Percentiles rank a stretch among this genome's conserved stretches.
Evolutionary conservation across 1,284 basidiomycete species (phyloP).

Genomic region (Melampsora americana): DNA sequence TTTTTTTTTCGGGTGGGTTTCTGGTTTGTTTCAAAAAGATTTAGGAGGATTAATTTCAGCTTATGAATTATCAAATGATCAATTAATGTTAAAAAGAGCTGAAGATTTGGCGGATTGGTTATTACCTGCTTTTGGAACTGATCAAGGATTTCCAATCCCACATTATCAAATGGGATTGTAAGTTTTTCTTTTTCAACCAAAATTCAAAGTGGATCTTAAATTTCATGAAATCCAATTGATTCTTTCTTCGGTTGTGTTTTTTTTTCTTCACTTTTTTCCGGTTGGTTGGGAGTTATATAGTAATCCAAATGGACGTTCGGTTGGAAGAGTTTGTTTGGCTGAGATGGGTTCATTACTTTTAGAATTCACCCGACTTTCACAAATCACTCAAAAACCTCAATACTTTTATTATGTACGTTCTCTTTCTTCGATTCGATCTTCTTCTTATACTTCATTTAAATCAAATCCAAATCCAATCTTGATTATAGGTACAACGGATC

Average conservation of each 20-base stretch:
- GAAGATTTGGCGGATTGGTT: constrained; percentile 70
- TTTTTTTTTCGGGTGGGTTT: neutral
- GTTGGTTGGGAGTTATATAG: too few relatives aligned
- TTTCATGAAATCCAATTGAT: too few relatives aligned
- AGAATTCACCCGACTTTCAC: constrained; percentile 59
- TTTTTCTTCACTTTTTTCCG: neutral
- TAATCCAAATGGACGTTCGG: neutral
- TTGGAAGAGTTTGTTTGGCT: neutral
- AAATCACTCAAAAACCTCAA: constrained; percentile 59
- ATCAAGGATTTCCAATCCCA: constrained; percentile 56
- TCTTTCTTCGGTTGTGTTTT: too few relatives aligned
- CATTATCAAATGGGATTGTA: constrained; percentile 55
- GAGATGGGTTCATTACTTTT: constrained; percentile 56
- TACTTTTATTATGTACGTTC: constrained; percentile 57
- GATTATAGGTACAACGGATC: constrained; percentile 58
- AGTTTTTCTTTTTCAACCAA: constrained; percentile 19
- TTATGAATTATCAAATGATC: constrained; percentile 31
- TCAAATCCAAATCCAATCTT: too few relatives aligned
- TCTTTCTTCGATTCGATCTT: neutral
- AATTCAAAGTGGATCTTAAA: too few relatives aligned
- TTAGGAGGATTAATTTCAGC: constrained; percentile 37
- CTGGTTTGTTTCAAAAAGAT: neutral
- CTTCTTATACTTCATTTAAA: neutral
- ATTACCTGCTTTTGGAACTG: constrained; percentile 58
- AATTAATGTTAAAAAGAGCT: constrained; percentile 61